phyloP scores from a whole-genome alignment of 306 rosid species.

The Calophaca sinica region DNA sequence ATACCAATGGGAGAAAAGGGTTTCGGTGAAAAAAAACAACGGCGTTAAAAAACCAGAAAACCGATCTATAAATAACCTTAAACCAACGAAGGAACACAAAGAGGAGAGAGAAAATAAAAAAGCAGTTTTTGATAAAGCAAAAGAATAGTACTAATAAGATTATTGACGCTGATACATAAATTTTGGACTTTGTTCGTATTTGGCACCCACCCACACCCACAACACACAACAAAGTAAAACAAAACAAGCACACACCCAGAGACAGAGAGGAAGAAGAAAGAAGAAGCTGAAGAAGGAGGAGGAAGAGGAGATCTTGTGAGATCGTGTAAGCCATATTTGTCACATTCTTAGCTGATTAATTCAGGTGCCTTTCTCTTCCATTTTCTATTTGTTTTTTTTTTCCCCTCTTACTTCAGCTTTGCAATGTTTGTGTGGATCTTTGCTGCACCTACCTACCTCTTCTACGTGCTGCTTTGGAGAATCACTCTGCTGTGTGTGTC shows the following conservation, averaged over 20 bases:
- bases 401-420: no score
- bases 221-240: constrained; percentile 37
- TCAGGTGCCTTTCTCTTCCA: constrained; percentile 44
- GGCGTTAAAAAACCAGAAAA: constrained; percentile 51
- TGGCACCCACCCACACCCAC: constrained; percentile 37
- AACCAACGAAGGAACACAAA: constrained; percentile 42
- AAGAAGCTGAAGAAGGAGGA: background rate
- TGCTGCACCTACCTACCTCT: background rate
- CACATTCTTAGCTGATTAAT: constrained; percentile 41
- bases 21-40: constrained; percentile 2
- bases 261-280: constrained; percentile 25
- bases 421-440: no score
- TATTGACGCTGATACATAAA: constrained; percentile 47
- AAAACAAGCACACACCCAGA: constrained; percentile 44
- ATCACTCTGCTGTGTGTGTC: no score
- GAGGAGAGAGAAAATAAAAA: background rate
- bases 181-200: constrained; percentile 50
- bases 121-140: constrained; percentile 45
- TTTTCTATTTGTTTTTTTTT: background rate
- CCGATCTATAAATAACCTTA: constrained; percentile 57
- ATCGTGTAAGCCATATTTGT: constrained; percentile 58
- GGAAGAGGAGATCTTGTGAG: constrained; percentile 69
- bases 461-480: background rate
- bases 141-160: constrained; percentile 46
- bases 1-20: background rate